Percentiles rank a stretch among this genome's conserved stretches.
Conservation (phyloP, 2,329 filamentous ascomycete species). For the Beauveria varroae region DNA sequence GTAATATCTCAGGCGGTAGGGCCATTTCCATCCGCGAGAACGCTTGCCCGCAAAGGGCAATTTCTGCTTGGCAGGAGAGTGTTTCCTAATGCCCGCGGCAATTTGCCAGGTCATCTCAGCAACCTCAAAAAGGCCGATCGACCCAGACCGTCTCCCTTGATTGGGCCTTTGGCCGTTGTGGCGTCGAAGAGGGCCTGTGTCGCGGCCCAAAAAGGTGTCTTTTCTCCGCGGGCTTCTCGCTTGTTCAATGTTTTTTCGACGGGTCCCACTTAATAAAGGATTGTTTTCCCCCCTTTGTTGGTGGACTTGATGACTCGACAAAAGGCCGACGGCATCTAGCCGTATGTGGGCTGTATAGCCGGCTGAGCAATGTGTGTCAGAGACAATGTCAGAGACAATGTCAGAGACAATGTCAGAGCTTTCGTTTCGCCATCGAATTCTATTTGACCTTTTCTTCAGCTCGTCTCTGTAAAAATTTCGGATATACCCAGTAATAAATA, state of each 20-base stretch:
- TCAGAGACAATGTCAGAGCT: neutral
- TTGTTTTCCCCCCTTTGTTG: too few relatives aligned
- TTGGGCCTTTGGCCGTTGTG: too few relatives aligned
- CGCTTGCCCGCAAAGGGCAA: neutral
- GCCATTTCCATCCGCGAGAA: neutral
- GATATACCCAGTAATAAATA: neutral
- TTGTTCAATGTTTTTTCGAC: neutral
- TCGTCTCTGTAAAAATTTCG: too few relatives aligned
- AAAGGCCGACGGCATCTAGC: constrained; percentile 1
- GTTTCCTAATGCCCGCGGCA: neutral
- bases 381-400: neutral
- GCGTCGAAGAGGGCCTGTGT: too few relatives aligned
- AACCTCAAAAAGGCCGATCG: neutral
- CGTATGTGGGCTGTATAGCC: neutral
- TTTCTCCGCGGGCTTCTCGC: neutral
- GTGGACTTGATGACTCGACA: neutral
- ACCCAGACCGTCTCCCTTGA: too few relatives aligned
- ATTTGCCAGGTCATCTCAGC: neutral
- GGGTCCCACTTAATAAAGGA: neutral
- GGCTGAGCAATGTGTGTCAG: neutral
- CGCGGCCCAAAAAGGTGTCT: too few relatives aligned
- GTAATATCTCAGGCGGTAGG: neutral
- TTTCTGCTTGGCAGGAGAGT: neutral
- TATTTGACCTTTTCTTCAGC: neutral
- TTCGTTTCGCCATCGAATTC: too few relatives aligned